A percentile compares a stretch with the other conserved stretches of the same genome.
Evolutionary conservation across 768 basidiomycete genomes (phyloP).

Genomic region (Hericium erinaceus): DNA sequence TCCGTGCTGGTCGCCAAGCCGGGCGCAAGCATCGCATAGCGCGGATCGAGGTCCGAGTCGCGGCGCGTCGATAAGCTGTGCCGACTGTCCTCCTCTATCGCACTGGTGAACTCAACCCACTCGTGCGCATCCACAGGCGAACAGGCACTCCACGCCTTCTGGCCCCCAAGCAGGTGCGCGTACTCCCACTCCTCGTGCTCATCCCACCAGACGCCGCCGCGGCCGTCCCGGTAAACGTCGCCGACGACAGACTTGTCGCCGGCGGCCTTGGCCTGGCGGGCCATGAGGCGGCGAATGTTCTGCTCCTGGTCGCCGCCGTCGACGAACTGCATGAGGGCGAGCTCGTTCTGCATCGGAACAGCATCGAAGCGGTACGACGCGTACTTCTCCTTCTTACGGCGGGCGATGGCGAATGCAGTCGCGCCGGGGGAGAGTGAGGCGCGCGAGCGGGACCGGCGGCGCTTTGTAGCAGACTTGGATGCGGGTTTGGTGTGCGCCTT

Average conservation of each 20-base stretch:
- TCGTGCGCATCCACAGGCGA: not conserved
- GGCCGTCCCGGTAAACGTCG: slow-evolving; percentile 50
- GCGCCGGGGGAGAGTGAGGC: slow-evolving; percentile 2
- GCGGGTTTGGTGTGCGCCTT: slow-evolving; percentile 15
- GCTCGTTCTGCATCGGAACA: slow-evolving; percentile 53
- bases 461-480: slow-evolving; percentile 11
- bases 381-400: slow-evolving; percentile 32
- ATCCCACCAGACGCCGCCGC: slow-evolving; percentile 63
- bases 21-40: not conserved
- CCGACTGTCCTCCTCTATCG: not conserved
- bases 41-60: not conserved
- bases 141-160: not conserved
- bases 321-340: slow-evolving; percentile 60
- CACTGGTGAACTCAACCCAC: not conserved
- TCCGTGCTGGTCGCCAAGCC: not conserved
- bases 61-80: not conserved
- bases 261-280: slow-evolving; percentile 23
- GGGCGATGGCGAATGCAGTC: slow-evolving; percentile 5
- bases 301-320: slow-evolving; percentile 54
- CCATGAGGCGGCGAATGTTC: slow-evolving; percentile 36
- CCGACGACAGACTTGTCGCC: not conserved
- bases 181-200: slow-evolving; percentile 67
- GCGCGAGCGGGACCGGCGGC: not conserved
- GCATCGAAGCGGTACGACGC: slow-evolving; percentile 24
- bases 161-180: slow-evolving; percentile 42